Conservation (phyloP, 2,329 filamentous ascomycete genomes). For the Trichoderma harzianum region DNA sequence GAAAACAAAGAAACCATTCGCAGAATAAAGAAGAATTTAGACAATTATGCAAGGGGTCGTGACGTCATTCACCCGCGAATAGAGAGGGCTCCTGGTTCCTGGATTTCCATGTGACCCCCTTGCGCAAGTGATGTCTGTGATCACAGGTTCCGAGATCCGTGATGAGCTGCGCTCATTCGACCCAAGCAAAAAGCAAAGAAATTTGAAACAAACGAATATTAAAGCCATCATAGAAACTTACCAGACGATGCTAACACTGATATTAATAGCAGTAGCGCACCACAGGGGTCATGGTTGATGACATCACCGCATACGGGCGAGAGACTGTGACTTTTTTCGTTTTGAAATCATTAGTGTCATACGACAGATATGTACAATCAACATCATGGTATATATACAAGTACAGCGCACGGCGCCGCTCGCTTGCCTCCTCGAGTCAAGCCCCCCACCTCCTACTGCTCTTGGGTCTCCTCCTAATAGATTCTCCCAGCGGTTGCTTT, state of each 20-base stretch:
- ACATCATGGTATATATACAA: conserved; percentile 40
- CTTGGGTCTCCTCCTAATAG: conserved; percentile 39
- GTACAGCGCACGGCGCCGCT: conserved; percentile 26
- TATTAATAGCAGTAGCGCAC: background rate
- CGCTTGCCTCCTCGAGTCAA: conserved; percentile 34
- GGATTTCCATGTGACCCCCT: conserved; percentile 11
- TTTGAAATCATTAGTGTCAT: conserved; percentile 33
- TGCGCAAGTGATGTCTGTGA: conserved; percentile 1
- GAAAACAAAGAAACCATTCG: background rate
- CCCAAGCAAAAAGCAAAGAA: background rate
- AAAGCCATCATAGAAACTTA: background rate
- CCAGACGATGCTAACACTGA: background rate
- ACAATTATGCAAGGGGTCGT: background rate
- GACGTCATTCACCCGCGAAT: conserved; percentile 2
- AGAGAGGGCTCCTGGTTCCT: background rate
- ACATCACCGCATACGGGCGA: conserved; percentile 10
- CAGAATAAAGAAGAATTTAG: background rate
- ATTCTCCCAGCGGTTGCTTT: conserved; percentile 41
- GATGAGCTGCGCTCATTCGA: conserved; percentile 9
- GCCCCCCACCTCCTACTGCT: conserved; percentile 38
- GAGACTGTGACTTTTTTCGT: background rate
- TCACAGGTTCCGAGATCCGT: conserved; percentile 15
- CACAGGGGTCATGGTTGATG: conserved; percentile 2
- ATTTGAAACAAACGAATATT: conserved; percentile 1
- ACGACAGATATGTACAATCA: conserved; percentile 38